Evolutionary conservation across 805 yeast species (phyloP), one percentile per base, ranked within the genome.

Genomic region (Myxozyma udenii): DNA sequence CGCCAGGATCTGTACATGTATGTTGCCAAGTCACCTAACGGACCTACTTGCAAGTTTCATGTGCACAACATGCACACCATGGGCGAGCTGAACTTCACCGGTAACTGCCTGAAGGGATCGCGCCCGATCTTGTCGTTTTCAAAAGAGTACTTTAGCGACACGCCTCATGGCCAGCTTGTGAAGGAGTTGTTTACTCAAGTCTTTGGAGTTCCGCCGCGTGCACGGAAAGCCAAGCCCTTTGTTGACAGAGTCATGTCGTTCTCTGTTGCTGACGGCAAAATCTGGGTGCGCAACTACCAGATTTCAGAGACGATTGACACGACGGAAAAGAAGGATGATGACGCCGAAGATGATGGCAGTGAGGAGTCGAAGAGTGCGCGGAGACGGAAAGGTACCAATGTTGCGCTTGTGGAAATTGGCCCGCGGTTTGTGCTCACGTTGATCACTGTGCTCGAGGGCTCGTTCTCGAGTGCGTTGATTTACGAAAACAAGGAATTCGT

Each of bases 401-500:
- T 87, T 57, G 81, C 88, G 16, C 75, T 93, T 62, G 85, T 93
- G 52, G 98, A 93, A 74, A 88, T 93, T 62, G 98, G 98, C 2
- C 98, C 98, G 46, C 80, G 98, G 69, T 84, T 89, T 60, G 98
- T 93, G 30, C 77, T 93, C 74, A 91, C 98, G 2, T 83, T 85
- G 58, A 90, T 93, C 61, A 83, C 95, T 53, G 81, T 93, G 47
- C 77, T 91, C 58, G 98, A 93, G 74, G 98, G 98, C 44, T 88
- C 97, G 1, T 93, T 93, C 64, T 91, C 96, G 50, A 98, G 98
- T 19, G 96, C 98, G 59, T 88, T 90, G 77, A 89, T 93, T 60
- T 93, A 87, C 71, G 98, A 93, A 66, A 93, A 93, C 75, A 90
- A 87, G 75, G 93, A 91, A 71, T 93, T 87, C 70, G 96, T 93